These are phyloP conservation scores for Coprinopsis sp. DNA, from an alignment of 768 basidiomycete genomes.

Conservation along the genomic window DNA sequence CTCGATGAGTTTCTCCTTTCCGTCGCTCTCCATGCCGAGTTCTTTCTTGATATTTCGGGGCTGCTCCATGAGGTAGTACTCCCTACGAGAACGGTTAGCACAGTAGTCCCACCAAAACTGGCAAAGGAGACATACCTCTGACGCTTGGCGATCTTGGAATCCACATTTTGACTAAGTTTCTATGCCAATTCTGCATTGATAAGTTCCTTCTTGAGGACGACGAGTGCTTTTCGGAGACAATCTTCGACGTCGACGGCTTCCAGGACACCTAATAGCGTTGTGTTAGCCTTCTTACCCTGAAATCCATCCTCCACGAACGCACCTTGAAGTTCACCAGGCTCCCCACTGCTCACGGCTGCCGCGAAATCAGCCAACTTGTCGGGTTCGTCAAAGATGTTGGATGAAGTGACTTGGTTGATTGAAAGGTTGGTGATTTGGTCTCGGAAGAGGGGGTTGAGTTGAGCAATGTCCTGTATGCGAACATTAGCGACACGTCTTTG, in stretches of 20 bases:
- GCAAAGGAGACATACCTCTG: no score
- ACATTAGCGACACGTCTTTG: no score
- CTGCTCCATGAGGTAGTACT: slow-evolving; percentile 97
- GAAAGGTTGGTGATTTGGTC: slow-evolving; percentile 98
- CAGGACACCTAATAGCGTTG: no score
- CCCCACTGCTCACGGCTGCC: slow-evolving; percentile 92
- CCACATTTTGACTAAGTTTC: slow-evolving; percentile 92
- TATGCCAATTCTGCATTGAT: slow-evolving; percentile 95
- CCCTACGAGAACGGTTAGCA: no score
- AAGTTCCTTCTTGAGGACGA: slow-evolving; percentile 95
- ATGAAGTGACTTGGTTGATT: slow-evolving; percentile 81
- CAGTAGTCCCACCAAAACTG: no score
- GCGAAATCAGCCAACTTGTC: slow-evolving; percentile 97
- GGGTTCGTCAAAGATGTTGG: slow-evolving; percentile 93
- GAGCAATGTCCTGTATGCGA: slow-evolving; percentile 98
- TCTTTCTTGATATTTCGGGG: slow-evolving; percentile 96
- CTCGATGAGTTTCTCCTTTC: slow-evolving; percentile 91
- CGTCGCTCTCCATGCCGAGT: slow-evolving; percentile 90
- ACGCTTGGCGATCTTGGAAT: slow-evolving; percentile 90
- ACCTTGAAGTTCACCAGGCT: slow-evolving; percentile 88
- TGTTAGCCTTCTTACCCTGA: no score
- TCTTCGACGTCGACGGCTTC: slow-evolving; percentile 85
- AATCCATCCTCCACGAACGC: no score
- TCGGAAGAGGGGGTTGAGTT: slow-evolving; percentile 94
- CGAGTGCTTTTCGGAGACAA: slow-evolving; percentile 80